Percentiles rank a stretch among this genome's conserved stretches.
These are phyloP conservation scores for Saturnispora besseyi DNA, from an alignment of 805 yeast species.

Conservation along the genomic window DNA sequence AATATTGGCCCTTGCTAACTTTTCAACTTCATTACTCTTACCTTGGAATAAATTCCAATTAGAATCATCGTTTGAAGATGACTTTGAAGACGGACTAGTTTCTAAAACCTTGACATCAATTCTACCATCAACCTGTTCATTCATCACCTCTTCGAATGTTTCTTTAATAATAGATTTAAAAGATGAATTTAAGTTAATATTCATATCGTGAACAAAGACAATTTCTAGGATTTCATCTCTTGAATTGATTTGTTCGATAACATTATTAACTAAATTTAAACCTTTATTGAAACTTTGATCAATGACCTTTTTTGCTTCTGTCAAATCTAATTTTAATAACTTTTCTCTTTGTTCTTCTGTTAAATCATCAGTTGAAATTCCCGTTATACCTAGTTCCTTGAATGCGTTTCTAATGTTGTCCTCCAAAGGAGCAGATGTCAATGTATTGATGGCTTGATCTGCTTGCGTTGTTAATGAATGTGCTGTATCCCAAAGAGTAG, in stretches of 20 bases:
- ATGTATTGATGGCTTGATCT: slow-evolving; percentile 43
- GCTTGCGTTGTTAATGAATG: slow-evolving; percentile 32
- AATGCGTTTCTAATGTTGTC: slow-evolving; percentile 30
- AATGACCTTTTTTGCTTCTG: slow-evolving; percentile 29
- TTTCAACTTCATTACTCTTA: slow-evolving; percentile 73
- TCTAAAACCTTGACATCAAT: slow-evolving; percentile 54
- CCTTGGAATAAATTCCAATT: slow-evolving; percentile 50
- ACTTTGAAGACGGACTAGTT: slow-evolving; percentile 31
- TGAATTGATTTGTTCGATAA: slow-evolving; percentile 29
- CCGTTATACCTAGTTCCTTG: slow-evolving; percentile 34
- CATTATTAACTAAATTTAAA: slow-evolving; percentile 24
- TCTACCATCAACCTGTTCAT: slow-evolving; percentile 67
- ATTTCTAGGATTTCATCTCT: slow-evolving; percentile 49
- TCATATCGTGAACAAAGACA: slow-evolving; percentile 59
- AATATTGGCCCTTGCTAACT: slow-evolving; percentile 78
- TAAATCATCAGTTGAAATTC: slow-evolving; percentile 28
- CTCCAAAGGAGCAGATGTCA: slow-evolving; percentile 31
- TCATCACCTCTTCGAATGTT: slow-evolving; percentile 55
- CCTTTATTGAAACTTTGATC: slow-evolving; percentile 25
- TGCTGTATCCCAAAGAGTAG: slow-evolving; percentile 63
- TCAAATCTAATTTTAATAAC: slow-evolving; percentile 19
- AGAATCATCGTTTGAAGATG: background rate
- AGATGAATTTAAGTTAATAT: slow-evolving; percentile 31
- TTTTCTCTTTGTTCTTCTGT: slow-evolving; percentile 24
- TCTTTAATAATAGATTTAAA: slow-evolving; percentile 36